Base-by-base conservation (phyloP, 805 yeast species). In the Peterozyma toletana region DNA sequence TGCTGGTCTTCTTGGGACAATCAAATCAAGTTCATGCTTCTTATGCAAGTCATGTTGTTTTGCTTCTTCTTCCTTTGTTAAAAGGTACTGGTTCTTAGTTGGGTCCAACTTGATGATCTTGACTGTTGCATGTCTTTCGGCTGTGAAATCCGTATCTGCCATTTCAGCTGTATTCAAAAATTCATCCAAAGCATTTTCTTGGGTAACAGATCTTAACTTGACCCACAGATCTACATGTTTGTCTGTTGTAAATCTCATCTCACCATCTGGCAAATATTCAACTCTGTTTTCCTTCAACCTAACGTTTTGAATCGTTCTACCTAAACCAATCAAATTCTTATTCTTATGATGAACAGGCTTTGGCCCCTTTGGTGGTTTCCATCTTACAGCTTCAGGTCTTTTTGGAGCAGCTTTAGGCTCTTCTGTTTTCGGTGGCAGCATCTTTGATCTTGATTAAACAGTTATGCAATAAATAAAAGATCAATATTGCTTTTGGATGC, bases 141-240 rank as follows among this genome's bases (percentile, higher is more conserved):
- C 96, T 9, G 96, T 81, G 66, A 93, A 93, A 66, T 93, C 98
- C 16, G 91, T 89, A 58, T 89, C 96, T 2, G 97, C 96, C 46
- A 93, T 75, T 62, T 88, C 96, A 1, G 99, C 99, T 7, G 97
- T 91, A 57, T 82, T 84, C 56, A 93, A 75, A 62, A 93, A 90
- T 65, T 93, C 99, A 64, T 93, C 98, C 45, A 93, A 66, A 1
- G 97, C 83, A 53, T 84, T 78, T 61, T 93, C 98, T 56, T 93
- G 98, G 0, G 98, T 93, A 13, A 93, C 95, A 2, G 97, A 89
- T 59, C 93, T 78, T 57, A 93, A 67, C 50, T 89, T 87, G 41
- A 86, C 95, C 95, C 96, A 88, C 49, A 74, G 76, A 11, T 88
- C 95, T 58, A 87, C 95, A 52, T 78, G 86, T 53, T 82, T 83